These are phyloP conservation scores for Phragmites australis DNA, from an alignment of 176 grass and related monocot genomes.

Conservation along the genomic window DNA sequence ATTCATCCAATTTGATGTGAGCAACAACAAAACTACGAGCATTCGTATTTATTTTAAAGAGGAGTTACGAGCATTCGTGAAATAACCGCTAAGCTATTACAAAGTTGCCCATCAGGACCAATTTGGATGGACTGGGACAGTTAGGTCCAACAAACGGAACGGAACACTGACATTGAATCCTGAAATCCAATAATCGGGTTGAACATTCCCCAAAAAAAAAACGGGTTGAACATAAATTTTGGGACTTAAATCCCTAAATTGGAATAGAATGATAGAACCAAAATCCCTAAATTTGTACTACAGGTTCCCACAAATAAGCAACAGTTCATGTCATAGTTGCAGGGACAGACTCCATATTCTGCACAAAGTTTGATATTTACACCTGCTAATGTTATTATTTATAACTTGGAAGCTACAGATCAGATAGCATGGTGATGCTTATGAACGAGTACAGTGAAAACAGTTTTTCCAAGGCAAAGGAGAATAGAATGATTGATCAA, in stretches of 20 bases:
- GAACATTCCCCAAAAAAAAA: background rate
- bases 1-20: background rate
- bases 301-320: background rate
- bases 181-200: background rate
- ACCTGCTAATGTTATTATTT: background rate
- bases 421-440: background rate
- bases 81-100: background rate
- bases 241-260: background rate
- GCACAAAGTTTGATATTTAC: background rate
- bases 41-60: background rate
- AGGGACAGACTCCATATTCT: background rate
- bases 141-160: background rate
- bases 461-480: background rate
- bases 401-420: background rate
- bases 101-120: background rate
- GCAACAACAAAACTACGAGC: background rate
- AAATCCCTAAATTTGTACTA: background rate
- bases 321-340: background rate
- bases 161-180: background rate
- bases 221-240: background rate
- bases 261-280: background rate
- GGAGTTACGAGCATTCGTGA: background rate
- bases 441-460: background rate
- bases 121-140: background rate
- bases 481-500: background rate